Percentiles rank a stretch among this genome's conserved stretches.
These are phyloP conservation scores for Schizopora paradoxa DNA, from an alignment of 1,284 basidiomycete genomes.

Conservation along the genomic window DNA sequence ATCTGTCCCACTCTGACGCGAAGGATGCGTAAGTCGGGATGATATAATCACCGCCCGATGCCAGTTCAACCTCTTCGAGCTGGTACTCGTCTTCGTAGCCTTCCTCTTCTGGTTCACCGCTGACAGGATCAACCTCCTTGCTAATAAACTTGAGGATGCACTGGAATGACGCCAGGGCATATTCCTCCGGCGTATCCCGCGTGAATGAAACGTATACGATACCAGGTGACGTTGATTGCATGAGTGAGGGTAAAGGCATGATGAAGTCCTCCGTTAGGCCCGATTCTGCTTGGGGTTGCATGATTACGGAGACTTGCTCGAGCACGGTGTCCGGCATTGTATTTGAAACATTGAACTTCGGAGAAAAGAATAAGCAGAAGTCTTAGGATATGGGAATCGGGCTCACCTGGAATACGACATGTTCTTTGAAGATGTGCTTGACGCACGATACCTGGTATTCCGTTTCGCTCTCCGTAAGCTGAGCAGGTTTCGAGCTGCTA, in stretches of 20 bases:
- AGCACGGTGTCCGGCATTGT: slow-evolving; percentile 98
- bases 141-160: slow-evolving; percentile 95
- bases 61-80: slow-evolving; percentile 92
- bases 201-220: slow-evolving; percentile 94
- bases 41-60: slow-evolving; percentile 90
- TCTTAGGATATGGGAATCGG: slow-evolving; percentile 10
- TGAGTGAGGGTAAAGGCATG: slow-evolving; percentile 74
- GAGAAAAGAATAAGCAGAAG: background rate
- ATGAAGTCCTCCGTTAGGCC: slow-evolving; percentile 94
- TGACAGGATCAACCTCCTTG: slow-evolving; percentile 95
- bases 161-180: slow-evolving; percentile 81
- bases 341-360: slow-evolving; percentile 94
- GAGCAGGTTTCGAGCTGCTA: slow-evolving; percentile 76
- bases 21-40: slow-evolving; percentile 90
- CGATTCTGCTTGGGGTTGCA: slow-evolving; percentile 73
- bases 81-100: slow-evolving; percentile 99
- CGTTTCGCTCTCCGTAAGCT: slow-evolving; percentile 95
- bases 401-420: slow-evolving; percentile 90
- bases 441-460: slow-evolving; percentile 97
- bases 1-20: slow-evolving; percentile 90
- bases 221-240: slow-evolving; percentile 67
- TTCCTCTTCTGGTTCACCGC: slow-evolving; percentile 96
- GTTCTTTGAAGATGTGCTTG: slow-evolving; percentile 95
- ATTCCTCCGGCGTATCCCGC: slow-evolving; percentile 71
- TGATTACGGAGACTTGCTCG: slow-evolving; percentile 93